These are phyloP conservation scores for Gossypium herbaceum DNA, from an alignment of 345 rosid genomes.

Conservation along the genomic window DNA sequence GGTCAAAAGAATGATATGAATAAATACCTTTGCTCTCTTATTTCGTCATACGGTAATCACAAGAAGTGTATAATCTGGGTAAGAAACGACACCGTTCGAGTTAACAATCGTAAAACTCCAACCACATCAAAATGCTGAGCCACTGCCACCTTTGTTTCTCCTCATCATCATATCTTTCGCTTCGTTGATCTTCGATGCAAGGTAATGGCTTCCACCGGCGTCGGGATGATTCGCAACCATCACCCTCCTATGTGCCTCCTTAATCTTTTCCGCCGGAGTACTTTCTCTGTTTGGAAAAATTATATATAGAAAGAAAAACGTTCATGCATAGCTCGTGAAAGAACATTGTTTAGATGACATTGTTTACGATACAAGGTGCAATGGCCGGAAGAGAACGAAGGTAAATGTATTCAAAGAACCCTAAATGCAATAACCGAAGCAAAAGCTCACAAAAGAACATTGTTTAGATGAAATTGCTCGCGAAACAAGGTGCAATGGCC, in stretches of 20 bases:
- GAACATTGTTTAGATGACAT: not conserved
- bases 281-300: conserved; percentile 40
- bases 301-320: not conserved
- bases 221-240: conserved; percentile 68
- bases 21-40: not conserved
- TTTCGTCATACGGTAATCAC: not conserved
- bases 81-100: not conserved
- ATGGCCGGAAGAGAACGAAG: not conserved
- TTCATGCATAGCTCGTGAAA: not conserved
- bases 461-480: not conserved
- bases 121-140: conserved; percentile 35
- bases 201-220: conserved; percentile 50
- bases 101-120: not conserved
- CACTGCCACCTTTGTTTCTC: conserved; percentile 26
- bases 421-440: too few relatives aligned
- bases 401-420: not conserved
- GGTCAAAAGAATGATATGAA: conserved; percentile 10
- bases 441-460: not conserved
- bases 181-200: conserved; percentile 49
- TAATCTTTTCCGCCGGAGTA: conserved; percentile 48
- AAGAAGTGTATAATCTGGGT: not conserved
- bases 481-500: not conserved
- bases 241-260: conserved; percentile 61
- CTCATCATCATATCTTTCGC: conserved; percentile 45
- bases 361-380: not conserved